A percentile compares a stretch with the other conserved stretches of the same genome.
Evolutionary conservation across 2,329 filamentous ascomycete genomes (phyloP).

Genomic region (Parastagonospora avenae): DNA sequence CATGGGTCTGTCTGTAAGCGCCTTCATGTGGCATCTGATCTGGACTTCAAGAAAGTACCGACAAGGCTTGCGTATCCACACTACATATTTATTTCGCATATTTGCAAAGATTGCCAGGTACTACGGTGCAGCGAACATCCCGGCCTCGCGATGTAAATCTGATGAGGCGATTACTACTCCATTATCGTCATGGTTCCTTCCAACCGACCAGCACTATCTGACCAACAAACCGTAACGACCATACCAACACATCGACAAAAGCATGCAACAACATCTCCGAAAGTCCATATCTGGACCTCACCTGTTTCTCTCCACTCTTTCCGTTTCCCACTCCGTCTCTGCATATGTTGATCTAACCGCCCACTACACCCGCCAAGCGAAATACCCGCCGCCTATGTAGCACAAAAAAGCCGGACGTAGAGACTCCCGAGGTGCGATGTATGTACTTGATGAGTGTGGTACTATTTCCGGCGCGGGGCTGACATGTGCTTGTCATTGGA

Average conservation of each 20-base stretch:
- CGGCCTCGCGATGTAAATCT: no score
- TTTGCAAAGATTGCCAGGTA: neutral
- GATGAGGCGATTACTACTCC: no score
- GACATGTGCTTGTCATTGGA: neutral
- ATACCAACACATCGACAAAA: neutral
- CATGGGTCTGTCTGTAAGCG: constrained; percentile 4
- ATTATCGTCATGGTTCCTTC: no score
- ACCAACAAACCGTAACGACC: neutral
- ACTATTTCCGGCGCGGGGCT: no score
- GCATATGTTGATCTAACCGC: constrained; percentile 1
- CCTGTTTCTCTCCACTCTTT: neutral
- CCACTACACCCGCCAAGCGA: constrained; percentile 7
- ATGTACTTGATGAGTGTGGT: no score
- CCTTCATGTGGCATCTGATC: neutral
- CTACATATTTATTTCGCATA: neutral
- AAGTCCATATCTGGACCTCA: neutral
- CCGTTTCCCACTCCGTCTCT: neutral
- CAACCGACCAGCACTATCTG: neutral
- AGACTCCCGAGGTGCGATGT: no score
- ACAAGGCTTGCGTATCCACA: neutral
- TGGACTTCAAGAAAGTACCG: neutral
- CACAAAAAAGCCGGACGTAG: neutral
- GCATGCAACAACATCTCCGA: neutral
- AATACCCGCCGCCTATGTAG: constrained; percentile 12
- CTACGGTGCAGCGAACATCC: neutral